Percentiles rank a stretch among this genome's conserved stretches.
Conservation (phyloP, 805 yeast species). For the Lipomyces sp. region DNA sequence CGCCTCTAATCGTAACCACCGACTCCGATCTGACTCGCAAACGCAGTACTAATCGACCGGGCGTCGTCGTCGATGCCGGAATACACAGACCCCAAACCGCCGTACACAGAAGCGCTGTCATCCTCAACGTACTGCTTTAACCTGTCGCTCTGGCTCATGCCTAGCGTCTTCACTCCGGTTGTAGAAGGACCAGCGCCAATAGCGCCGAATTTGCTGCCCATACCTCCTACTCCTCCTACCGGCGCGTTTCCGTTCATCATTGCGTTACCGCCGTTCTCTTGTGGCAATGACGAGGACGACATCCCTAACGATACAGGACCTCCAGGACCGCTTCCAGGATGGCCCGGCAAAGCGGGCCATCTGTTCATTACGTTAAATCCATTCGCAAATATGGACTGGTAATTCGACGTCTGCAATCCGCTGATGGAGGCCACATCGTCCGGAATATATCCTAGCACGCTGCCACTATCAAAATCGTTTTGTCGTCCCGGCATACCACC, state of each 20-base stretch:
- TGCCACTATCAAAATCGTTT: slow-evolving; percentile 41
- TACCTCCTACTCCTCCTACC: background rate
- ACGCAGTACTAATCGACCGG: slow-evolving; percentile 29
- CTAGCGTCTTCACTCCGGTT: slow-evolving; percentile 6
- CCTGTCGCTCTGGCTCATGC: slow-evolving; percentile 29
- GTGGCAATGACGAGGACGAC: no score
- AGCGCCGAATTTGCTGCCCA: slow-evolving; percentile 9
- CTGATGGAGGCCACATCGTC: slow-evolving; percentile 28
- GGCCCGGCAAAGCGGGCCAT: slow-evolving; percentile 12
- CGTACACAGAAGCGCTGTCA: slow-evolving; percentile 20
- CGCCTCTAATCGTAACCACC: slow-evolving; percentile 17
- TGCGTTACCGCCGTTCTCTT: background rate
- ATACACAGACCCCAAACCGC: slow-evolving; percentile 20
- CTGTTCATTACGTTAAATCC: slow-evolving; percentile 17
- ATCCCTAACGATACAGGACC: background rate
- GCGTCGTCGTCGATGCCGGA: slow-evolving; percentile 29
- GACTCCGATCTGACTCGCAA: slow-evolving; percentile 31
- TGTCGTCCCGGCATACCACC: background rate
- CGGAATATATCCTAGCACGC: slow-evolving; percentile 41
- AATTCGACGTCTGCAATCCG: slow-evolving; percentile 7
- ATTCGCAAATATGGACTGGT: slow-evolving; percentile 23
- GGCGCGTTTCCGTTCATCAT: background rate
- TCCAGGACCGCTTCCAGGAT: background rate
- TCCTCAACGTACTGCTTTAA: slow-evolving; percentile 28
- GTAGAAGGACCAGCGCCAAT: slow-evolving; percentile 10